Evolutionary conservation across 2,329 filamentous ascomycete genomes (phyloP).

Genomic region (Phaeosphaeria sp.): DNA sequence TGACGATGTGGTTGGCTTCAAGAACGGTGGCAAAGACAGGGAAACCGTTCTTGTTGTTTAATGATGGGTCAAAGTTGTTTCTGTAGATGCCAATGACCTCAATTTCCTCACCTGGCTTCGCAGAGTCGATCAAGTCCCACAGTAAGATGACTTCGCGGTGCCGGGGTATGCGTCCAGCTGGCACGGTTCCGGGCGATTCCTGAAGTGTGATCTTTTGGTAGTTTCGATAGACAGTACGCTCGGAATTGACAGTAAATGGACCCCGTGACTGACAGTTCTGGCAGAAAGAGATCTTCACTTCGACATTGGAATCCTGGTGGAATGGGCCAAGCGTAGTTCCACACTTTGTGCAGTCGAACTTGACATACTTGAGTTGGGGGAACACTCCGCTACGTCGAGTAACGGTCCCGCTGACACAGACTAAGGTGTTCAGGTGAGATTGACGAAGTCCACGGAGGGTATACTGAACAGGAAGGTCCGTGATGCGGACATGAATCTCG

Average conservation of each 20-base stretch:
- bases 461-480: slow-evolving; percentile 91
- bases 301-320: slow-evolving; percentile 94
- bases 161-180: slow-evolving; percentile 90
- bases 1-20: slow-evolving; percentile 96
- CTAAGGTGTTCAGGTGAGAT: slow-evolving; percentile 92
- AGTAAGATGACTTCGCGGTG: slow-evolving; percentile 94
- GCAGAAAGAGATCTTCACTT: slow-evolving; percentile 96
- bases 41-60: slow-evolving; percentile 99
- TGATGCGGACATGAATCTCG: slow-evolving; percentile 97
- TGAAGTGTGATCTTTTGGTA: slow-evolving; percentile 98
- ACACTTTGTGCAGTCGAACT: slow-evolving; percentile 96
- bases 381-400: slow-evolving; percentile 95
- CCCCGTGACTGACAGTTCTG: slow-evolving; percentile 95
- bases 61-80: slow-evolving; percentile 96
- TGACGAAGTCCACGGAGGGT: slow-evolving; percentile 94
- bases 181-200: slow-evolving; percentile 95
- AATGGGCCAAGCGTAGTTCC: slow-evolving; percentile 91
- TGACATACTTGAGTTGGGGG: slow-evolving; percentile 97
- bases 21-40: slow-evolving; percentile 97
- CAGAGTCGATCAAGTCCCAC: slow-evolving; percentile 95
- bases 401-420: slow-evolving; percentile 93
- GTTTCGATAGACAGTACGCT: slow-evolving; percentile 98
- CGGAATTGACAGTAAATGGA: slow-evolving; percentile 93
- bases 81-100: slow-evolving; percentile 96
- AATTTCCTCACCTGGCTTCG: slow-evolving; percentile 97